Evolutionary conservation across 2,329 filamentous ascomycete genomes (phyloP), one percentile per base, ranked within the genome.

Genomic region (Bipolaris zeicola): DNA sequence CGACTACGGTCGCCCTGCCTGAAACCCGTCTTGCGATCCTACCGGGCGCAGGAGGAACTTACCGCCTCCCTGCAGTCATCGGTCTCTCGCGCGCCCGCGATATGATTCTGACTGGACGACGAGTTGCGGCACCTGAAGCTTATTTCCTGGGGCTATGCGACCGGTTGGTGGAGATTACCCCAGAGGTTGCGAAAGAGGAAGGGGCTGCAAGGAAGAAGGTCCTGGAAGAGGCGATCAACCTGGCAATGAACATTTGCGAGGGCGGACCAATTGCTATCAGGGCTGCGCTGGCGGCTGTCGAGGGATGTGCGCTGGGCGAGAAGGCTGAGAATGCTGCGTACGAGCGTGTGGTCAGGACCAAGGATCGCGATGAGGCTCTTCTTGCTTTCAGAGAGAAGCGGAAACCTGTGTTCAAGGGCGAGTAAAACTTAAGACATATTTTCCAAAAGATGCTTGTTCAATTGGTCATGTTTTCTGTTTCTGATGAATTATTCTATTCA

Each of bases 21-120:
- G 95, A 99, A 76, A 98, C 95, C 1, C 85, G 93, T 2, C 84
- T 99, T 2, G 95, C 90, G 53, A 99, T 99, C 73, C 90, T 99
- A 63, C 95, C 95, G 3, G 95, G 95, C 57, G 95, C 94, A 2
- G 95, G 95, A 41, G 95, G 94, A 58, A 98, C 94, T 1, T 91
- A 92, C 76, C 88, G 95, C 8, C 86, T 99, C 0, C 92, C 92
- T 1, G 85, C 83, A 7, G 78, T 99, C 18, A 89, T 99, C 63
- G 95, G 95, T 5, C 79, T 89, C 22, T 82, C 84, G 24, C 87
- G 92, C 52, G 95, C 95, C n/a, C 84, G 93, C 48, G 94, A 99
- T 76, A 80, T 98, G 68, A 89, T 98, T 49, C 81, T 98, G 7
- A 98, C 94, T 0, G 95, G 95, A 3, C 86, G 95, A n/a, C 83